Evolutionary conservation across 108 stramenopile species (phyloP), one percentile per base, ranked within the genome.

Genomic region (Stephanodiscus triporus): DNA sequence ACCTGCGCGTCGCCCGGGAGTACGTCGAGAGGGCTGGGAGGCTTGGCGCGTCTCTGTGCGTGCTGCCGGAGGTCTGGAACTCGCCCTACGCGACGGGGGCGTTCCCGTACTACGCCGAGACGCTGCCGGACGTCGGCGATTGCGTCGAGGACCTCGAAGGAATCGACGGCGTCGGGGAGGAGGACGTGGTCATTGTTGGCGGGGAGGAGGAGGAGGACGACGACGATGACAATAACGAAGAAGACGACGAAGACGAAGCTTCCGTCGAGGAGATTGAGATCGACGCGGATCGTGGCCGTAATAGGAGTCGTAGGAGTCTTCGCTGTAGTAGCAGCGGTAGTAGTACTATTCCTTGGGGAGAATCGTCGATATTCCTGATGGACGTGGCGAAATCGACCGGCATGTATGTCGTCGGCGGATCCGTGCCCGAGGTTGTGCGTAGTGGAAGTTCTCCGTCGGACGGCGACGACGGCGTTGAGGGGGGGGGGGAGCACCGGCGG

Each of bases 21-120:
- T 96, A 83, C 57, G 63, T 99, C 37, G 16, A 60, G n/a, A 45
- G 82, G n/a, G 97, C 97, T 34, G 73, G 75, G 2, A 74, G 77
- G 16, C 68, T 81, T 16, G 97, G 96, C 13, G 96, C 97, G 5
- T 55, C 86, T 36, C 56, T 98, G 17, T 91, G 88, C 26, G 95
- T 95, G 26, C 77, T 99, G 8, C 98, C 99, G 0, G 99, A 99
- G 78, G 92, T 97, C 68, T 99, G 97, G 97, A 99, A 99, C 76
- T 81, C 88, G 47, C 98, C 99, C 4, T 99, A 99, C 75, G 97
- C 97, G 47, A 98, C 97, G 16, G 66, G 89, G 1, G 94, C 95
- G 2, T 99, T 99, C 86, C 89, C 90, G 8, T 89, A 89, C 23
- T 98, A 98, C 81, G 97, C 98, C n/a, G 98, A 99, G 84, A 54